A percentile compares a stretch with the other conserved stretches of the same genome.
These are phyloP conservation scores for Zymoseptoria tritici DNA, from an alignment of 2,329 filamentous ascomycete species.

Conservation along the genomic window DNA sequence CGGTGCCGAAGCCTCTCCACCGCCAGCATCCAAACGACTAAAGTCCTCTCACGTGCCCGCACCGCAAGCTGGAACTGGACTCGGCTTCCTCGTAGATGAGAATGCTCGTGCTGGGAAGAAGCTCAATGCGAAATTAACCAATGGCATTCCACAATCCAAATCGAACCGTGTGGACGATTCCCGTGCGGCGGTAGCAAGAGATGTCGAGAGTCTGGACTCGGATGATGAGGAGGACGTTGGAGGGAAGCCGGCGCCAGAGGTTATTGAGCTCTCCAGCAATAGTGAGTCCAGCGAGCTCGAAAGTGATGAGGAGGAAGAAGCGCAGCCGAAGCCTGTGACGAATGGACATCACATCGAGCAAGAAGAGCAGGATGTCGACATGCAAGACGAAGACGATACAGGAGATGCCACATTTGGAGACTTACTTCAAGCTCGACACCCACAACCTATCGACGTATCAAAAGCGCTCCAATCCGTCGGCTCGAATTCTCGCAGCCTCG, in stretches of 20 bases:
- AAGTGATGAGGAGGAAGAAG: slow-evolving; percentile 17
- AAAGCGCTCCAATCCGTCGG: slow-evolving; percentile 37
- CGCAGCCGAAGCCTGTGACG: slow-evolving; percentile 3
- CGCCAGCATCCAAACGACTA: slow-evolving; percentile 26
- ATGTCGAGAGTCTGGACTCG: slow-evolving; percentile 6
- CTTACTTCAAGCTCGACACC: slow-evolving; percentile 61
- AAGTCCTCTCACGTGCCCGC: slow-evolving; percentile 29
- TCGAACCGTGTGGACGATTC: slow-evolving; percentile 52
- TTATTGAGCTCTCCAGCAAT: slow-evolving; percentile 44
- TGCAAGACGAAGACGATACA: slow-evolving; percentile 22
- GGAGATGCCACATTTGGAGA: slow-evolving; percentile 73
- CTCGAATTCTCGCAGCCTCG: slow-evolving; percentile 30
- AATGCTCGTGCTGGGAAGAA: slow-evolving; percentile 30
- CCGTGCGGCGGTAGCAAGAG: slow-evolving; percentile 44
- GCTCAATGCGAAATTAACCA: slow-evolving; percentile 43
- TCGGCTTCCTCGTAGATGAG: slow-evolving; percentile 31
- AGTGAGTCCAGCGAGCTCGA: slow-evolving; percentile 30
- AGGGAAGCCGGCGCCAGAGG: slow-evolving; percentile 4
- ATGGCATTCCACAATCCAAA: slow-evolving; percentile 45
- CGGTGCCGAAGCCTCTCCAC: slow-evolving; percentile 23
- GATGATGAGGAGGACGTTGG: slow-evolving; percentile 27
- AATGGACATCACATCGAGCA: slow-evolving; percentile 23
- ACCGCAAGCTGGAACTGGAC: slow-evolving; percentile 15
- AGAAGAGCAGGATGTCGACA: slow-evolving; percentile 20
- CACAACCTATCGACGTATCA: slow-evolving; percentile 69